Conservation (phyloP, 345 rosid genomes). For the Lenwebbia sp. region DNA sequence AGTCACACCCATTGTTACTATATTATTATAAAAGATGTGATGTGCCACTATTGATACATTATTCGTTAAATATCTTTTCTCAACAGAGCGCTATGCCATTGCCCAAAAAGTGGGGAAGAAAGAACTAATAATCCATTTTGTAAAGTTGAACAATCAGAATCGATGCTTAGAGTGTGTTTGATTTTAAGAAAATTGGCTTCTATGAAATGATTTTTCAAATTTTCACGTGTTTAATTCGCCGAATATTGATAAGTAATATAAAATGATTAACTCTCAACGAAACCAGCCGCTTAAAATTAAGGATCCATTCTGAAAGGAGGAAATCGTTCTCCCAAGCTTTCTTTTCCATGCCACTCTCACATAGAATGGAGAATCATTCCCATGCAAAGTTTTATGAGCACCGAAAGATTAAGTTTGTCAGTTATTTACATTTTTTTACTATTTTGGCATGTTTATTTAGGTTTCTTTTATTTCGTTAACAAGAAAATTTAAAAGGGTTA, state of each 20-base stretch:
- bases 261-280: background rate
- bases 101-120: background rate
- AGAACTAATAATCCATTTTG: background rate
- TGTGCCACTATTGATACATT: background rate
- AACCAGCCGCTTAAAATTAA: background rate
- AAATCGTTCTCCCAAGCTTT: rapidly evolving
- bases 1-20: background rate
- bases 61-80: background rate
- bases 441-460: background rate
- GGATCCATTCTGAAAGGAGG: background rate
- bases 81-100: background rate
- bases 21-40: background rate
- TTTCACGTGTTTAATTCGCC: background rate
- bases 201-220: background rate
- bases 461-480: background rate
- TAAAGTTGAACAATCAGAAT: background rate
- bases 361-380: background rate
- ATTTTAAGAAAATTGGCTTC: background rate
- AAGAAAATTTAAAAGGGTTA: background rate
- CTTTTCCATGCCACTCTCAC: background rate
- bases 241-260: background rate
- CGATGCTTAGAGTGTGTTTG: background rate
- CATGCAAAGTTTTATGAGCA: background rate
- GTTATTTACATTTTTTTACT: background rate
- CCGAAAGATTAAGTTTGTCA: background rate